A percentile compares a stretch with the other conserved stretches of the same genome.
These are phyloP conservation scores for Yarrowia sp. DNA, from an alignment of 805 yeast genomes.

Conservation along the genomic window DNA sequence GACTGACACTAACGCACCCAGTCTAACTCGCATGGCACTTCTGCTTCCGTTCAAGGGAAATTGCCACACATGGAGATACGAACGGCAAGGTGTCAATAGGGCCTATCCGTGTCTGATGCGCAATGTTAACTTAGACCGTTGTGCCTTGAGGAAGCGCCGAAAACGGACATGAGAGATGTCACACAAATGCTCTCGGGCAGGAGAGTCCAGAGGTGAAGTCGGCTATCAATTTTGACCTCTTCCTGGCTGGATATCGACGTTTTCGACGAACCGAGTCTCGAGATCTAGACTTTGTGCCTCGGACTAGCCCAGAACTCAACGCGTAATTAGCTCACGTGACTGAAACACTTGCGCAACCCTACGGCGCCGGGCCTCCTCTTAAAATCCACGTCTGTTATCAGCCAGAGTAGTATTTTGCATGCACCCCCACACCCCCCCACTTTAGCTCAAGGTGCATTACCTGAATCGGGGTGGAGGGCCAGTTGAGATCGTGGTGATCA, in stretches of 20 bases:
- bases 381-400: too few species aligned
- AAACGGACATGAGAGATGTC: background rate
- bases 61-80: conserved; percentile 14
- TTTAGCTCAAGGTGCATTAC: conserved; percentile 5
- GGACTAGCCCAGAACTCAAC: background rate
- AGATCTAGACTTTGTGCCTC: too few species aligned
- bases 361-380: background rate
- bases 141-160: background rate
- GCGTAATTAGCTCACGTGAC: background rate
- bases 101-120: background rate
- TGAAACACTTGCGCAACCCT: background rate
- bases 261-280: too few species aligned
- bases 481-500: background rate
- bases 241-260: too few species aligned
- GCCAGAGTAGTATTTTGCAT: background rate
- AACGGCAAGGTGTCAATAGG: conserved; percentile 6
- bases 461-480: background rate
- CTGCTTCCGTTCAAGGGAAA: conserved; percentile 15
- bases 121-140: background rate
- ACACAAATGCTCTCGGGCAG: background rate
- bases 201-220: background rate
- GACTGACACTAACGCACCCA: background rate
- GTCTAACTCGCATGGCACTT: background rate
- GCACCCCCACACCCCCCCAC: conserved; percentile 7
- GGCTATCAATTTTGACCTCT: background rate